Base-by-base conservation (phyloP, 2,329 filamentous ascomycete species). In the Dothiorella sarmentorum region DNA sequence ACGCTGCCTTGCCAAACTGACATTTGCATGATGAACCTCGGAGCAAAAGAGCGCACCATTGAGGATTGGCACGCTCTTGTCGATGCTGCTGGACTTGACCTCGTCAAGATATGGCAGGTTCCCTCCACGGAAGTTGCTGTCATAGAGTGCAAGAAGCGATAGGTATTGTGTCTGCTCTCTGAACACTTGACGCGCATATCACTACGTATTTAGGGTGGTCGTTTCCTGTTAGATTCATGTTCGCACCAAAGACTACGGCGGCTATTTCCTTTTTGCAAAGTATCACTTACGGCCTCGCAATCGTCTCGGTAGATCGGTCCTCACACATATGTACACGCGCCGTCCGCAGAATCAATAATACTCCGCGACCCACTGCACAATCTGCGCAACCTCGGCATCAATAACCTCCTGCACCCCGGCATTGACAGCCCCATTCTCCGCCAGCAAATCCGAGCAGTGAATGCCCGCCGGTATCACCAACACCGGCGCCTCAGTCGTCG, bases 371-470 rank as follows among this genome's bases (percentile, higher is more conserved):
- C 82, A 85, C n/a, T 68, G 68, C 61, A 75, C 77, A 45, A 85
- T 76, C 68, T 82, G 77, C 13, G 68, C 68, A 3, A 84, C 68
- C 64, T 79, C 75, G 17, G 71, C 71, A 63, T 83, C 74, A 37
- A 82, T 78, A 1, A 85, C 75, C 38, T 71, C 69, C 66, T 78
- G 73, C 1, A 78, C 76, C 0, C 76, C 78, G 0, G 69, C 69
- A 67, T 84, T 83, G 20, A 68, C 75, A 2, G 59, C 67, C 0
- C 72, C 80, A 64, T 83, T 83, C 42, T 60, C 63, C 33, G 78
- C 64, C 24, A 75, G 67, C 35, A 85, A 62, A 68, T 86, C 84
- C 18, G 77, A 79, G 66, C 82, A 84, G 66, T 86, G 84, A 43
- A 79, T 77, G 0, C 77, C 80, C 3, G 76, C 78, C 0, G 79